A percentile compares a stretch with the other conserved stretches of the same genome.
Conservation (phyloP, 495 filamentous ascomycete species). For the Astrocystis sublimbata region DNA sequence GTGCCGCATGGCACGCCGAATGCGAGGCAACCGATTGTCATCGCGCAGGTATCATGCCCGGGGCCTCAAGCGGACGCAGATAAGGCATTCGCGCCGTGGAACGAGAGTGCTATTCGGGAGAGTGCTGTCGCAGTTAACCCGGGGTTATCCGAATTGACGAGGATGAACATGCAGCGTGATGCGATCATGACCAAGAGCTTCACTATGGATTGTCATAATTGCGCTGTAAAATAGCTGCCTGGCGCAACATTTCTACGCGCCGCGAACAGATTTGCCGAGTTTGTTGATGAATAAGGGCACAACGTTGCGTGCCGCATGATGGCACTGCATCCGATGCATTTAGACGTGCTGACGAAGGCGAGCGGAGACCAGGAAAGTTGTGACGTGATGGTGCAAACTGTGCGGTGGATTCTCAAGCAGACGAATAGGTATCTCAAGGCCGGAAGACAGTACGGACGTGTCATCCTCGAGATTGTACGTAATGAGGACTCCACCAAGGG, state of each 20-base stretch:
- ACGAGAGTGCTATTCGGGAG: slow-evolving; percentile 5
- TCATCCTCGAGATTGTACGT: slow-evolving; percentile 23
- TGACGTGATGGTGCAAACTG: slow-evolving; percentile 2
- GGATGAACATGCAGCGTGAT: slow-evolving; percentile 15
- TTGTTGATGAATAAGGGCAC: slow-evolving; percentile 10
- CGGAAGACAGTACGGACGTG: slow-evolving; percentile 5
- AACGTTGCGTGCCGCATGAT: not conserved
- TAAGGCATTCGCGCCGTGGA: slow-evolving; percentile 9
- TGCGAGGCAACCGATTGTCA: slow-evolving; percentile 16
- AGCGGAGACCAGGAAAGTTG: slow-evolving; percentile 14
- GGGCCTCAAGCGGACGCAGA: slow-evolving; percentile 17
- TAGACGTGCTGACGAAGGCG: not conserved
- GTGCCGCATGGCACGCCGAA: slow-evolving; percentile 12
- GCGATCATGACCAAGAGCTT: slow-evolving; percentile 13
- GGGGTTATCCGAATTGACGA: slow-evolving; percentile 7
- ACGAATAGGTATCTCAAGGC: slow-evolving; percentile 12
- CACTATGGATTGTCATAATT: slow-evolving; percentile 15
- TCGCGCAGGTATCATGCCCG: slow-evolving; percentile 17
- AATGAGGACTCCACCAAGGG: slow-evolving; percentile 26
- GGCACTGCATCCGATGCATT: not conserved
- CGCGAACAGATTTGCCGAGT: slow-evolving; percentile 12
- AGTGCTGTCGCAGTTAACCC: slow-evolving; percentile 20
- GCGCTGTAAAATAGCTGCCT: slow-evolving; percentile 7
- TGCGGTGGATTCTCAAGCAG: slow-evolving; percentile 9
- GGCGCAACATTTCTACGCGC: not conserved